Percentiles rank a stretch among this genome's conserved stretches.
These are phyloP conservation scores for Botryotinia narcissicola DNA, from an alignment of 2,329 filamentous ascomycete genomes.

Conservation along the genomic window DNA sequence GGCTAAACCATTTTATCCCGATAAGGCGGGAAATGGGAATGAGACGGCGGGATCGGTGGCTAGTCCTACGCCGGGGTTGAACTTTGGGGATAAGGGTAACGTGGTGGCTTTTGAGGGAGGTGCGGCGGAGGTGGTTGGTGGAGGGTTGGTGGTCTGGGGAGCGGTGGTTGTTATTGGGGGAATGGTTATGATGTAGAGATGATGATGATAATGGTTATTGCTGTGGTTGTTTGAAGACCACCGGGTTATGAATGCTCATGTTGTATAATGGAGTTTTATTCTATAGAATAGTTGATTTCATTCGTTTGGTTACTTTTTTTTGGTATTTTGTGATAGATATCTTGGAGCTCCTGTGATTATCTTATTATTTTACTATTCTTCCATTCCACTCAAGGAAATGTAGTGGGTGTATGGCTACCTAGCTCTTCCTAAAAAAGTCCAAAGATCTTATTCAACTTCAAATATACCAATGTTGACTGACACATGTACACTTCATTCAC, in stretches of 20 bases:
- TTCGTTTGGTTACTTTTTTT: not conserved
- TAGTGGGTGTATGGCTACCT: too few relatives aligned
- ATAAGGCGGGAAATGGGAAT: not conserved
- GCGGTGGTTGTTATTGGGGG: not conserved
- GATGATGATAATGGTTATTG: not conserved
- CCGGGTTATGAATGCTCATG: not conserved
- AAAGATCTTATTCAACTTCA: too few relatives aligned
- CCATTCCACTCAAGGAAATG: too few relatives aligned
- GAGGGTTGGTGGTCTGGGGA: not conserved
- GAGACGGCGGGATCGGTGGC: conserved; percentile 1
- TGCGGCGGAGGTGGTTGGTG: not conserved
- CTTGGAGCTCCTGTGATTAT: too few relatives aligned
- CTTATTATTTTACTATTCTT: not conserved
- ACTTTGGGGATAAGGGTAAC: too few relatives aligned
- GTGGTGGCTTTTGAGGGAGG: not conserved
- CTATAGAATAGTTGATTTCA: not conserved
- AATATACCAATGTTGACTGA: not conserved
- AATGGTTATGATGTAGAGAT: not conserved
- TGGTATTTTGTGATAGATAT: not conserved
- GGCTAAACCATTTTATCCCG: conserved; percentile 3
- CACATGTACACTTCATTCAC: not conserved
- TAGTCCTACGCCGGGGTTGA: not conserved
- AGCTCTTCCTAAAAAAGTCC: too few relatives aligned
- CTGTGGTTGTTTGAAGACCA: not conserved
- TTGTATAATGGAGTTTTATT: not conserved